Conservation (phyloP, 164 flowering plant genomes). For the Sedum album region DNA sequence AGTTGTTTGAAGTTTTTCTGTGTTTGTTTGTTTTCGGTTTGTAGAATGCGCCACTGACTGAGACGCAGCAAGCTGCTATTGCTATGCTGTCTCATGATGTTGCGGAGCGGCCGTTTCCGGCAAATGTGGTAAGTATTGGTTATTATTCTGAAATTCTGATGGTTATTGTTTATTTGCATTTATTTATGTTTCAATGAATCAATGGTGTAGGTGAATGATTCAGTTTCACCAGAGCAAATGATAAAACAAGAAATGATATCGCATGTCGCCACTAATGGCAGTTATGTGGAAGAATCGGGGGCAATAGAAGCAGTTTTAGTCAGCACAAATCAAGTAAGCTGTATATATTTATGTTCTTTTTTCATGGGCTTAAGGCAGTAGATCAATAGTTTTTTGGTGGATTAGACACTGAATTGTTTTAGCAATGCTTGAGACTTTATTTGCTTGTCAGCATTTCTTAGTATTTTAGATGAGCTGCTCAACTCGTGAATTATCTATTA, state of each 20-base stretch:
- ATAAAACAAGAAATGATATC: conserved; percentile 45
- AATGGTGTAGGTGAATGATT: conserved; percentile 1
- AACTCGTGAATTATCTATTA: not conserved
- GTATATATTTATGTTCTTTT: not conserved
- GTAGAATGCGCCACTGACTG: conserved; percentile 84
- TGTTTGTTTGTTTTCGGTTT: not conserved
- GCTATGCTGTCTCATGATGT: conserved; percentile 63
- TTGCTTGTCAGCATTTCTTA: not conserved
- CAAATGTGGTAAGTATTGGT: conserved; percentile 38
- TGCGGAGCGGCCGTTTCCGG: conserved; percentile 81
- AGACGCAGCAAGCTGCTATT: conserved; percentile 81
- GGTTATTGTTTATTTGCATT: not conserved
- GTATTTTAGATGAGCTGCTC: not conserved
- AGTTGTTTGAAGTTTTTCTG: not conserved
- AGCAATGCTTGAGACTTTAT: not conserved
- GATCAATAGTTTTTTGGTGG: not conserved
- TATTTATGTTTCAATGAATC: not conserved
- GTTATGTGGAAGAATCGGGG: conserved; percentile 34
- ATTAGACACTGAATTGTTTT: not conserved
- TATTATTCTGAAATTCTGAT: not conserved
- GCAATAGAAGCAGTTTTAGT: conserved; percentile 58
- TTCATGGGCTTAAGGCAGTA: not conserved
- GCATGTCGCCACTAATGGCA: conserved; percentile 38
- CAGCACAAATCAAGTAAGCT: conserved; percentile 74
- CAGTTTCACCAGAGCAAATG: conserved; percentile 40